A percentile compares a stretch with the other conserved stretches of the same genome.
phyloP scores from a whole-genome alignment of 805 yeast species.

The Wickerhamomyces chambardii region DNA sequence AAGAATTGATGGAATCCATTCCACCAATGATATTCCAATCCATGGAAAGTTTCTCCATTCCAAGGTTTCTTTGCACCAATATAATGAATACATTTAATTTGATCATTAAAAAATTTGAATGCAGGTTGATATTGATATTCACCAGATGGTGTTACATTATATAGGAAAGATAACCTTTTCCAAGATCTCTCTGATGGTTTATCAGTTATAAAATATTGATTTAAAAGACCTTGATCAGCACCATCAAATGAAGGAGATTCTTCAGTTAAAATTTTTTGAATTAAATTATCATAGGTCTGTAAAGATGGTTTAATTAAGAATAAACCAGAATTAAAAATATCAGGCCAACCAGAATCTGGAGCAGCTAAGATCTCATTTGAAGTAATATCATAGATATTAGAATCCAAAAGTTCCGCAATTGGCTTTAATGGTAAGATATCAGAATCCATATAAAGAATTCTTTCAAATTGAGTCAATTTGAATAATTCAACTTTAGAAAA shows the following conservation, averaged over 20 bases:
- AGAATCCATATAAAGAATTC: slow-evolving; percentile 52
- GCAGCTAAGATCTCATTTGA: slow-evolving; percentile 28
- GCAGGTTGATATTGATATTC: slow-evolving; percentile 74
- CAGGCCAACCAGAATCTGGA: slow-evolving; percentile 87
- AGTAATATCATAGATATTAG: slow-evolving; percentile 9
- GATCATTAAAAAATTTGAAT: slow-evolving; percentile 35
- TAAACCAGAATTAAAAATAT: slow-evolving; percentile 74
- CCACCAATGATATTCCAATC: slow-evolving; percentile 16
- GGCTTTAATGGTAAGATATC: slow-evolving; percentile 45
- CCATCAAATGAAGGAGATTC: slow-evolving; percentile 59
- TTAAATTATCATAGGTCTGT: slow-evolving; percentile 30
- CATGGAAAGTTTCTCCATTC: slow-evolving; percentile 18
- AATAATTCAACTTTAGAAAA: slow-evolving; percentile 42
- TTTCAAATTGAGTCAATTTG: slow-evolving; percentile 32
- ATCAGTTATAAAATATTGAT: slow-evolving; percentile 43
- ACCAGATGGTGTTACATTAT: slow-evolving; percentile 70
- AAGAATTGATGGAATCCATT: slow-evolving; percentile 12
- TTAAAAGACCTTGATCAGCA: slow-evolving; percentile 82
- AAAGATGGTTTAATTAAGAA: slow-evolving; percentile 46
- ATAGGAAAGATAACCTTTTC: slow-evolving; percentile 69
- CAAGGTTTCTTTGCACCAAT: slow-evolving; percentile 61
- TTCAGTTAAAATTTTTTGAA: slow-evolving; percentile 14
- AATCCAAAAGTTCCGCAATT: slow-evolving; percentile 11
- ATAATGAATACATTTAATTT: slow-evolving; percentile 48
- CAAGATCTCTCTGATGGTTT: slow-evolving; percentile 28